These are phyloP conservation scores for Sequoiadendron giganteum DNA, from an alignment of 75 land plant genomes.

Conservation along the genomic window DNA sequence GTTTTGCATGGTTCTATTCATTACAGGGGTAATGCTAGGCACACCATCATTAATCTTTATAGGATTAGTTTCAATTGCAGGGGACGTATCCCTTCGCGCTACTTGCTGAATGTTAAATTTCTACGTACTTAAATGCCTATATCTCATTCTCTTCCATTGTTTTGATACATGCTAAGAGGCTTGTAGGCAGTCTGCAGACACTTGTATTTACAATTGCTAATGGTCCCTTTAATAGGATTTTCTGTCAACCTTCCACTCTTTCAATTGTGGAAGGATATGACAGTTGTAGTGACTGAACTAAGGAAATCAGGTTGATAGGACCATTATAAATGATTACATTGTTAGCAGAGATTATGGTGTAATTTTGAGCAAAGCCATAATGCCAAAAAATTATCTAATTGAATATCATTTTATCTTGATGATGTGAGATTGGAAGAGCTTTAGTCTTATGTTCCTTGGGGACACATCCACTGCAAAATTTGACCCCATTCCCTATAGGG, in stretches of 20 bases:
- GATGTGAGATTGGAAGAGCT: not conserved
- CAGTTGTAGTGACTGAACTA: too few relatives aligned
- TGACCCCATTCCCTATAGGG: too few relatives aligned
- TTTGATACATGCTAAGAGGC: not conserved
- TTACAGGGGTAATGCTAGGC: not conserved
- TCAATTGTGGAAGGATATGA: too few relatives aligned
- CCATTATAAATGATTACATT: not conserved
- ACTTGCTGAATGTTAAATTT: not conserved
- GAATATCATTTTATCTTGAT: too few relatives aligned
- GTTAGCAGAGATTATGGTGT: not conserved
- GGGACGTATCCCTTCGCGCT: not conserved
- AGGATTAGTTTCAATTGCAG: not conserved
- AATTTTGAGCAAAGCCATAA: not conserved
- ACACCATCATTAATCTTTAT: not conserved
- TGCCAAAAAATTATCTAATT: too few relatives aligned
- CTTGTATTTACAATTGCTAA: not conserved
- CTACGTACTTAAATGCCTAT: not conserved
- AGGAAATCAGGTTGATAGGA: not conserved
- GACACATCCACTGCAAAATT: too few relatives aligned
- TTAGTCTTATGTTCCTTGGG: not conserved
- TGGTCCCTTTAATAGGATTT: not conserved
- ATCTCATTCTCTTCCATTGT: not conserved
- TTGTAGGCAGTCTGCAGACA: not conserved
- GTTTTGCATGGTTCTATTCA: not conserved
- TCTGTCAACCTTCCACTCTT: too few relatives aligned